Conservation (phyloP, 768 basidiomycete genomes). For the Tephrocybe rancida region DNA sequence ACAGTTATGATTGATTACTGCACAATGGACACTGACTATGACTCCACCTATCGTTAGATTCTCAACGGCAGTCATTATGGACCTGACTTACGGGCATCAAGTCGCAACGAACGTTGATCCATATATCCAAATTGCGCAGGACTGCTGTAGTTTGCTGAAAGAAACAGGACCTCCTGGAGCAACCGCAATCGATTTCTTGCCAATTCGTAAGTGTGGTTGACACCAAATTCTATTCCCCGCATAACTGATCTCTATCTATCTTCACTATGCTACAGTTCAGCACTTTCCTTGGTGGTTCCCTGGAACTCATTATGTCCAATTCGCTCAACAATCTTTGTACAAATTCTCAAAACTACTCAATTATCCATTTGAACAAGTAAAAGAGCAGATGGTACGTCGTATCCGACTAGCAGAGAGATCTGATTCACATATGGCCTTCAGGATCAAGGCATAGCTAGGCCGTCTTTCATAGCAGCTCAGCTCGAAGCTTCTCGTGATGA, state of each 20-base stretch:
- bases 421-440: not conserved
- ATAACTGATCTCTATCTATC: not conserved
- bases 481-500: not conserved
- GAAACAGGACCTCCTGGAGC: conserved; percentile 11
- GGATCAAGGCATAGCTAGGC: not conserved
- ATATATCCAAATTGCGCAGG: conserved; percentile 7
- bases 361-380: conserved; percentile 11
- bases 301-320: conserved; percentile 20
- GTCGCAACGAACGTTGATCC: not conserved
- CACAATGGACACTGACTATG: not conserved
- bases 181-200: conserved; percentile 13
- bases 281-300: conserved; percentile 34
- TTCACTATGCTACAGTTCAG: conserved; percentile 19
- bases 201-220: conserved; percentile 9
- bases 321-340: conserved; percentile 17
- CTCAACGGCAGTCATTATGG: conserved; percentile 11
- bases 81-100: conserved; percentile 15
- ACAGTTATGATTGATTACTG: not conserved
- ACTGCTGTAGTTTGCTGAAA: not conserved
- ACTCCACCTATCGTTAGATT: conserved; percentile 3
- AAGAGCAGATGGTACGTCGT: conserved; percentile 31
- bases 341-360: not conserved
- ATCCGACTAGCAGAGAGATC: not conserved
- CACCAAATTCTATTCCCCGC: not conserved
- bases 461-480: not conserved